Evolutionary conservation across 805 yeast species (phyloP).

Genomic region (Candida endomychidarum): DNA sequence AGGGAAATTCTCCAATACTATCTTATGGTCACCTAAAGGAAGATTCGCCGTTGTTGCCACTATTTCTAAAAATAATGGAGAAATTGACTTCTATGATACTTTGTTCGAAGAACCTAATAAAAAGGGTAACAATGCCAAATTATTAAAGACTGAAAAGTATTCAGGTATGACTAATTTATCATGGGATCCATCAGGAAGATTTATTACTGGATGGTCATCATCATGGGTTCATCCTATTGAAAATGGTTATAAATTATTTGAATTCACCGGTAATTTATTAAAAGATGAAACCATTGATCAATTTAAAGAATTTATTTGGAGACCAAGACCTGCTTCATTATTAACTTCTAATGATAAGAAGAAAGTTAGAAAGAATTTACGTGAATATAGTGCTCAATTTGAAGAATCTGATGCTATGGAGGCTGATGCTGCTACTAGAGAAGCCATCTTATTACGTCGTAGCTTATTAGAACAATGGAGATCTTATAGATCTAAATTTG

Average conservation of each 20-base stretch:
- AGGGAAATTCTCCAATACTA: constrained; percentile 66
- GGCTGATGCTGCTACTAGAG: constrained; percentile 88
- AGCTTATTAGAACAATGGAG: constrained; percentile 82
- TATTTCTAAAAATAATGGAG: constrained; percentile 51
- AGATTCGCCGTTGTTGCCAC: constrained; percentile 68
- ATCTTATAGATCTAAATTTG: constrained; percentile 60
- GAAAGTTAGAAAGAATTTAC: constrained; percentile 86
- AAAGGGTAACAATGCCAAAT: constrained; percentile 57
- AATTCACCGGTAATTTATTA: constrained; percentile 73
- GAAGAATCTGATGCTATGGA: constrained; percentile 96
- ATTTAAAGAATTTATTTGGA: constrained; percentile 90
- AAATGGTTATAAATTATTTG: constrained; percentile 87
- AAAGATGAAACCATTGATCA: constrained; percentile 78
- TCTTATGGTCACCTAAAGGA: constrained; percentile 91
- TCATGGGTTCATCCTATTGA: constrained; percentile 80
- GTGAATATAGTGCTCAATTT: constrained; percentile 87
- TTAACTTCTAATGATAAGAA: constrained; percentile 78
- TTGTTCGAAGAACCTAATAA: constrained; percentile 73
- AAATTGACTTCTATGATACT: constrained; percentile 81
- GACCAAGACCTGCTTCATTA: constrained; percentile 89
- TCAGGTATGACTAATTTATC: constrained; percentile 77
- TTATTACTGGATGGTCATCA: constrained; percentile 84
- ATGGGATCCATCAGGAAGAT: constrained; percentile 98
- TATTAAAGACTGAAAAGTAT: constrained; percentile 62
- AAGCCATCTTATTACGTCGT: constrained; percentile 82